Evolutionary conservation across 345 rosid genomes (phyloP), one percentile per base, ranked within the genome.

Genomic region (Sisymbrium irio): DNA sequence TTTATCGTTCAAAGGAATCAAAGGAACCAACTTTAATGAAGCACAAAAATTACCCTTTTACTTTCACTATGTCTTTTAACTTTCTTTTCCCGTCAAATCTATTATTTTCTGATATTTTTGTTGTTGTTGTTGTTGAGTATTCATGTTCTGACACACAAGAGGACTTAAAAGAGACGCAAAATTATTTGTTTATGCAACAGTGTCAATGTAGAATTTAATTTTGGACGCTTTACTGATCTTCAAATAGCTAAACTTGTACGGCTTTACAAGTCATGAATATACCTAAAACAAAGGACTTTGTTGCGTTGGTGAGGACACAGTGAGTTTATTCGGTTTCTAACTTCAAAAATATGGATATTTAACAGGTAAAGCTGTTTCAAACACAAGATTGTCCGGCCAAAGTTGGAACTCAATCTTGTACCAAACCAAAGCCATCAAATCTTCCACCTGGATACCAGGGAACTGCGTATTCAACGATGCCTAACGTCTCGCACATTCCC

Each of bases 311-410:
- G 28, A 37, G 41, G 13, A 37, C 41, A 37, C 41, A 0, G 13
- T 37, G 41, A 22, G 8, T 5, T 22, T 50, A 47, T 30, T 36
- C 20, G 33, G 30, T 44, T 20, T 27, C 45, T 67, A 41, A 40
- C 37, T 67, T n/a, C n/a, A 59, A 6, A 51, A 30, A 37, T 19
- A 9, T 19, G 5, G 41, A 33, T 8, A 18, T 37, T 66, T 1
- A 69, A 62, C 78, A 87, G 91, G 89, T 83, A 25, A 80, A 54
- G 81, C 69, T 79, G 56, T 85, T 85, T 80, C 42, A 56, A 19
- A 14, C 19, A 4, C 82, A 82, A 17, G 91, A 87, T 30, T 85
- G 72, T 73, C 91, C 91, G 33, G 77, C 80, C 4, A 53, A 82
- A 79, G 79, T 83, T 36, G 67, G 81, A 41, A 49, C 72, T 9